A percentile compares a stretch with the other conserved stretches of the same genome.
Evolutionary conservation across 352 stramenopile genomes (phyloP).

Genomic region (Globisporangium emineosum): DNA sequence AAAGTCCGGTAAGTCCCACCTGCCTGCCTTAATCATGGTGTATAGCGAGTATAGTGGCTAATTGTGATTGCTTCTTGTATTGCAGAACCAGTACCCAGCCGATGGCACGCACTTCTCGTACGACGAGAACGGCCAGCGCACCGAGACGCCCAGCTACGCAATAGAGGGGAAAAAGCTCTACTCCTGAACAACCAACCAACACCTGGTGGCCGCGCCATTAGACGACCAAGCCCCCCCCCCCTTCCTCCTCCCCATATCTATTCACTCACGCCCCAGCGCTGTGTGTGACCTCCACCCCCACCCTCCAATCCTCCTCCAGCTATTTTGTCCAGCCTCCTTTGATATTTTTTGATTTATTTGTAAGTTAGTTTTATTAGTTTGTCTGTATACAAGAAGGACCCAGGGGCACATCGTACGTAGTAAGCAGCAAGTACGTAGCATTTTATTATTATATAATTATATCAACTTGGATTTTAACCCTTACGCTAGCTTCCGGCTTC

Average conservation of each 20-base stretch:
- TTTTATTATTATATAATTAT: constrained; percentile 16
- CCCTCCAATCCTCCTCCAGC: background rate
- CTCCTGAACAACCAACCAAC: constrained; percentile 37
- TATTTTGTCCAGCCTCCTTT: constrained; percentile 4
- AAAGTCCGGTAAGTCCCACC: constrained; percentile 34
- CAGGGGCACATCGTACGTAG: background rate
- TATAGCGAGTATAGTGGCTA: background rate
- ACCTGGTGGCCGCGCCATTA: background rate
- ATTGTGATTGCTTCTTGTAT: background rate
- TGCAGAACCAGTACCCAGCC: constrained; percentile 16
- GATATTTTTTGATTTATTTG: constrained; percentile 16
- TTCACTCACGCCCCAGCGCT: constrained; percentile 1
- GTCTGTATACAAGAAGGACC: constrained; percentile 15
- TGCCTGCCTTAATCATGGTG: background rate
- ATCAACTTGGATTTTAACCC: constrained; percentile 14
- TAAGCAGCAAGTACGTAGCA: constrained; percentile 3
- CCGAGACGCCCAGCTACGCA: constrained; percentile 47
- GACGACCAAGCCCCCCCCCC: constrained; percentile 26
- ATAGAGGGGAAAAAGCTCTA: constrained; percentile 78
- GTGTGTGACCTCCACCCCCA: background rate
- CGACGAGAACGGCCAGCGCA: constrained; percentile 23
- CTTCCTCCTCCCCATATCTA: constrained; percentile 16
- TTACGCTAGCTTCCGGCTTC: background rate
- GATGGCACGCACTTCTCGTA: constrained; percentile 35
- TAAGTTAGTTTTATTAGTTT: constrained; percentile 15